phyloP scores from a whole-genome alignment of 2,329 filamentous ascomycete species.

The Harringtonia aguacate region DNA sequence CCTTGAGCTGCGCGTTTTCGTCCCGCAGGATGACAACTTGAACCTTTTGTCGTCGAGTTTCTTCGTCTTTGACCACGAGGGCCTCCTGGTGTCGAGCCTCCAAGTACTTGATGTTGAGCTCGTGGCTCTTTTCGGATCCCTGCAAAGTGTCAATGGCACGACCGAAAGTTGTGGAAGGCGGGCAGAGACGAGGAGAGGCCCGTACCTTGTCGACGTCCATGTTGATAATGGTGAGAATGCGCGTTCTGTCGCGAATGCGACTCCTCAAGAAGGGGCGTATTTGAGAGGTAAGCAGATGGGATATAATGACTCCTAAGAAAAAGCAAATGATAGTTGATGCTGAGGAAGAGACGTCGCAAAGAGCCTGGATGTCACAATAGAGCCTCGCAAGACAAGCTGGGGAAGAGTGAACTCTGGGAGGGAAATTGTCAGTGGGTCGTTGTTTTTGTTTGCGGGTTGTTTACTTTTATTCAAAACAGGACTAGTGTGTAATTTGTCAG shows the following conservation, averaged over 20 bases:
- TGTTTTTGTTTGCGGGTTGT: slow-evolving; percentile 8
- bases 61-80: slow-evolving; percentile 64
- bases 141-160: slow-evolving; percentile 14
- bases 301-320: background rate
- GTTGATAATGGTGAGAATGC: slow-evolving; percentile 11
- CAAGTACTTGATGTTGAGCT: slow-evolving; percentile 62
- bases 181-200: background rate
- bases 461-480: slow-evolving; percentile 7
- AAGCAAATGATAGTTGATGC: background rate
- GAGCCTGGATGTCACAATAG: background rate
- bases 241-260: slow-evolving; percentile 2
- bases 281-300: background rate
- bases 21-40: slow-evolving; percentile 62
- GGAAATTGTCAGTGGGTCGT: slow-evolving; percentile 3
- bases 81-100: slow-evolving; percentile 53
- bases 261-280: background rate
- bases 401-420: background rate
- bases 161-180: background rate
- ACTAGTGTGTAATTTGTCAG: slow-evolving; percentile 2
- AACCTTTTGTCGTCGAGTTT: slow-evolving; percentile 57
- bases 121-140: slow-evolving; percentile 35
- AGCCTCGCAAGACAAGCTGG: background rate
- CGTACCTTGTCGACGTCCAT: slow-evolving; percentile 27
- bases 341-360: background rate
- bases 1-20: slow-evolving; percentile 58